Percentiles rank a stretch among this genome's conserved stretches.
phyloP scores from a whole-genome alignment of 148 eudicot genomes.

The Nepenthes mirabilis region DNA sequence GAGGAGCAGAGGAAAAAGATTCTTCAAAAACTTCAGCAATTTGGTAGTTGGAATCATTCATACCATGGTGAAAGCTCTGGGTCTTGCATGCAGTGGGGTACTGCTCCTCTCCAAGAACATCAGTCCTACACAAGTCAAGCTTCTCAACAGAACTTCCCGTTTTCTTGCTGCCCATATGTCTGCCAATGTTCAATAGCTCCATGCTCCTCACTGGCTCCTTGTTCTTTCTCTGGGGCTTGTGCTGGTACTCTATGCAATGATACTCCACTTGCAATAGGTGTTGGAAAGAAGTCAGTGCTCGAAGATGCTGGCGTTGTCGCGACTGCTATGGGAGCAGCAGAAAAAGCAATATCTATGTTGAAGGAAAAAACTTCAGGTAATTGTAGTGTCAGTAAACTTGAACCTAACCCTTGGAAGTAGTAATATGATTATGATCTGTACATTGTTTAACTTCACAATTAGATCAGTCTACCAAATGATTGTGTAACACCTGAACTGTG shows the following conservation, averaged over 20 bases:
- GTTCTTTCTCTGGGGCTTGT: conserved; percentile 25
- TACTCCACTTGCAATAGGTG: conserved; percentile 17
- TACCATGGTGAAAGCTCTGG: conserved; percentile 22
- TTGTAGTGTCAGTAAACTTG: conserved; percentile 7
- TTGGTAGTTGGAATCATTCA: conserved; percentile 27
- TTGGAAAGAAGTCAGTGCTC: conserved; percentile 11
- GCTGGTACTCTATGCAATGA: conserved; percentile 10
- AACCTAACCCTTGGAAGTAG: neutral
- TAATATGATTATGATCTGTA: neutral
- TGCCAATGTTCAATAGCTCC: conserved; percentile 41
- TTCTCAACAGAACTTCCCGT: conserved; percentile 17
- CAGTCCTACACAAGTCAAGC: conserved; percentile 26
- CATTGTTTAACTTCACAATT: too few species aligned
- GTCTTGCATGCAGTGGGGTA: conserved; percentile 22
- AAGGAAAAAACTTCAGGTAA: conserved; percentile 30
- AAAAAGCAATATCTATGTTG: conserved; percentile 52
- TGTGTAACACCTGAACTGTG: too few species aligned
- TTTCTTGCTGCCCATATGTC: conserved; percentile 35
- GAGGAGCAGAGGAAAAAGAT: conserved; percentile 72
- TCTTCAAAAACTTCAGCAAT: conserved; percentile 57
- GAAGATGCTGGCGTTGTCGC: conserved; percentile 37
- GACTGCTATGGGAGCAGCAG: conserved; percentile 58
- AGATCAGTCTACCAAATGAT: too few species aligned
- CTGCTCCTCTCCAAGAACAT: conserved; percentile 25
- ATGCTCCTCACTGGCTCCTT: conserved; percentile 17